A percentile compares a stretch with the other conserved stretches of the same genome.
These are phyloP conservation scores for Plenodomus lindquistii DNA, from an alignment of 2,329 filamentous ascomycete genomes.

Conservation along the genomic window DNA sequence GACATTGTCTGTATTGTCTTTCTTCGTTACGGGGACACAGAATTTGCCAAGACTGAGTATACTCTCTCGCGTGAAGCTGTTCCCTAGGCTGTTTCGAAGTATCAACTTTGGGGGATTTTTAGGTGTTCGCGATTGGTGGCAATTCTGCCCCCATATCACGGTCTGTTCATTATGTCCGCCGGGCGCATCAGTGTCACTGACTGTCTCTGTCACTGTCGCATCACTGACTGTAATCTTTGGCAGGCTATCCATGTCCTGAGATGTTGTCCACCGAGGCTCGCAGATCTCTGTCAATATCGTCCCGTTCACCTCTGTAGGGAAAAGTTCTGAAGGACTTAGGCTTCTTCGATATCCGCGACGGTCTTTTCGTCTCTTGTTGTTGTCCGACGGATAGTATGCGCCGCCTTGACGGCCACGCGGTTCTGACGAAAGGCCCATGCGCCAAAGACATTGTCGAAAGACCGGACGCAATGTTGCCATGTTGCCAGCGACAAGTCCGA, in stretches of 20 bases:
- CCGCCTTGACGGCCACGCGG: slow-evolving; percentile 15
- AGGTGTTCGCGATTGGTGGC: background rate
- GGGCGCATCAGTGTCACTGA: background rate
- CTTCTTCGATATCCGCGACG: slow-evolving; percentile 25
- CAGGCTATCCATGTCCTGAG: background rate
- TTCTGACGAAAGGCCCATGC: slow-evolving; percentile 21
- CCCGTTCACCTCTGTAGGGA: slow-evolving; percentile 11
- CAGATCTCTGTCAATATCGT: slow-evolving; percentile 17
- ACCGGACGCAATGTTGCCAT: slow-evolving; percentile 56
- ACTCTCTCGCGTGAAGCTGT: slow-evolving; percentile 23
- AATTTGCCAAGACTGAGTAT: slow-evolving; percentile 20
- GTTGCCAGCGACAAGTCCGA: slow-evolving; percentile 52
- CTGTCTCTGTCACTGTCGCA: slow-evolving; percentile 1
- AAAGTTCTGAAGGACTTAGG: slow-evolving; percentile 20
- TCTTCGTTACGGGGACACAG: background rate
- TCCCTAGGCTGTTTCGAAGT: slow-evolving; percentile 23
- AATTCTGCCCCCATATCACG: slow-evolving; percentile 20
- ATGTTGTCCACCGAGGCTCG: slow-evolving; percentile 4
- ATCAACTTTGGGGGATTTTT: slow-evolving; percentile 21
- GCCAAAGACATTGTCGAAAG: slow-evolving; percentile 39
- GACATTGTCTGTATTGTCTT: no score
- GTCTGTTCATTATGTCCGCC: slow-evolving; percentile 7
- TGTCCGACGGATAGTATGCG: slow-evolving; percentile 9
- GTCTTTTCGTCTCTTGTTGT: slow-evolving; percentile 13
- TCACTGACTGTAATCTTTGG: slow-evolving; percentile 2